Evolutionary conservation across 2,329 filamentous ascomycete species (phyloP), one percentile per base, ranked within the genome.

Genomic region (Penicillium sp.): DNA sequence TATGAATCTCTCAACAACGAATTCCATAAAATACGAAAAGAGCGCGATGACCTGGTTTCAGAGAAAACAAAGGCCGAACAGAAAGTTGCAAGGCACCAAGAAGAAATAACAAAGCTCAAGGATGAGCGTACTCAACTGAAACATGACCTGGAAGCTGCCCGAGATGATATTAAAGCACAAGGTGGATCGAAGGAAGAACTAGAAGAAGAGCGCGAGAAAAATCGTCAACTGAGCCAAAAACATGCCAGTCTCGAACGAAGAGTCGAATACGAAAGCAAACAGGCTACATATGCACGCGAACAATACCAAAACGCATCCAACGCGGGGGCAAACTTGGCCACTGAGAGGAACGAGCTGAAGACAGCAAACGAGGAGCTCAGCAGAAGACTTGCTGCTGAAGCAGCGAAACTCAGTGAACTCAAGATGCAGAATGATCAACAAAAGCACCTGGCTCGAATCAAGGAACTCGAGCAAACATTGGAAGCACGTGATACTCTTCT

Each of bases 241-340:
- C 71, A 70, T 40, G 63, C 64, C 9, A 63, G 62, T 20, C 63
- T 77, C 16, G 66, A 73, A 55, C 68, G 68, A 45, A 73, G 70
- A 47, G 66, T 73, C 2, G 71, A 77, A 11, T 76, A 72, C 51
- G 74, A 73, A 48, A 68, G 66, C 45, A 73, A 72, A 9, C 76
- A 77, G 58, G 69, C 74, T 7, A 76, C 78, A 47, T 78, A 78
- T 58, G 76, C 71, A 5, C 71, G 76, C 40, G 67, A 72, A 57
- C 75, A 78, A 62, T 79, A 79, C 53, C 77, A 79, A 59, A 74
- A 70, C 28, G 76, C 75, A 11, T 79, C 76, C 6, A 75, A 65
- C 5, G 68, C 68, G 8, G 77, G 75, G 1, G 74, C 73, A 20
- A 74, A 77, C 47, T 68, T 73, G 7, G 70, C 66, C 6, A 71